Conservation (phyloP, 2,329 filamentous ascomycete genomes). For the Mycosphaerella sp. region DNA sequence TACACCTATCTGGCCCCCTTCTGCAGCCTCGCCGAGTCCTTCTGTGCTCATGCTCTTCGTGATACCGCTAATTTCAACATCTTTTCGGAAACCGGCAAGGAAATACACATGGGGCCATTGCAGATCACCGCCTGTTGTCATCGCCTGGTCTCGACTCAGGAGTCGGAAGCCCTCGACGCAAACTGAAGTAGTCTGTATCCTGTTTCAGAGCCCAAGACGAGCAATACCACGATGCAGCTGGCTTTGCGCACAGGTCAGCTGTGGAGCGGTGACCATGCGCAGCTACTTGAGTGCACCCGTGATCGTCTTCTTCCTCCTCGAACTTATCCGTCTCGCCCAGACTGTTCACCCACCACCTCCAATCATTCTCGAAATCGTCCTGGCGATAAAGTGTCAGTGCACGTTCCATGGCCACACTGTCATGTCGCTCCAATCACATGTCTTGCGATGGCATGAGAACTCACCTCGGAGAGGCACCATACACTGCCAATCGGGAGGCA, state of each 20-base stretch:
- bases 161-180: conserved; percentile 9
- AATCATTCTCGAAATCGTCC: conserved; percentile 12
- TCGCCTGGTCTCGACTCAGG: conserved; percentile 9
- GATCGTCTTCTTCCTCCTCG: neutral
- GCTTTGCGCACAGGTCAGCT: neutral
- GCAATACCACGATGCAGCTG: conserved; percentile 12
- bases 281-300: neutral
- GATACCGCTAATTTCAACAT: neutral
- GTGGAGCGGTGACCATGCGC: neutral
- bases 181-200: conserved; percentile 11
- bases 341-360: conserved; percentile 15
- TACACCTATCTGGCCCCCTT: no score
- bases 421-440: no score
- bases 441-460: no score
- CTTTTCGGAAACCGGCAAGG: neutral
- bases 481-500: conserved; percentile 9
- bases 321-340: conserved; percentile 13
- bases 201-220: conserved; percentile 8
- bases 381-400: no score
- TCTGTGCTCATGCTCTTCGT: no score
- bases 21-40: no score
- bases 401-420: no score
- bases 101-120: neutral
- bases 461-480: conserved; percentile 11
- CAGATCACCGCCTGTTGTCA: neutral